These are phyloP conservation scores for Boletus reticulatus DNA, from an alignment of 768 basidiomycete genomes.

Conservation along the genomic window DNA sequence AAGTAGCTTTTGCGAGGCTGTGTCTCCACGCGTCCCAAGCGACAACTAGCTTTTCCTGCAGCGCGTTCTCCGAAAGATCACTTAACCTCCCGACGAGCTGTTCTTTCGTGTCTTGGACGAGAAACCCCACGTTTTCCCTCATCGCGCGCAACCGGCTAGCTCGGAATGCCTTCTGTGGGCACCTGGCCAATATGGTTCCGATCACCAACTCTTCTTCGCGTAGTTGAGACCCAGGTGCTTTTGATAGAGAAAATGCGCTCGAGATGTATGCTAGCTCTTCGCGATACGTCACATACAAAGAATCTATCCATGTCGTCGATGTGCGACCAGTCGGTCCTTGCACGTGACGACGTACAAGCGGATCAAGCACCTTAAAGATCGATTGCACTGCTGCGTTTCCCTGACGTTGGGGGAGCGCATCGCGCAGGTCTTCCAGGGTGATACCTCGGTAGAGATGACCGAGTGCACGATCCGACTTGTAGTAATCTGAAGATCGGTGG, in stretches of 20 bases:
- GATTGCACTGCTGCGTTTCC: not conserved
- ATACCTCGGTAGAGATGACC: not conserved
- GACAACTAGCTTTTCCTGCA: constrained; percentile 40
- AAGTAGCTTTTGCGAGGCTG: constrained; percentile 13
- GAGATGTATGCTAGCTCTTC: not conserved
- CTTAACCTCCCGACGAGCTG: constrained; percentile 13
- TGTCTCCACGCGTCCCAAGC: not conserved
- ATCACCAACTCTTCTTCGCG: constrained; percentile 1
- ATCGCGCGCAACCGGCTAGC: not conserved
- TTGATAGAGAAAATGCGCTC: not conserved
- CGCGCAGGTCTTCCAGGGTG: not conserved
- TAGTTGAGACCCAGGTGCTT: not conserved
- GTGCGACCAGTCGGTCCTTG: not conserved
- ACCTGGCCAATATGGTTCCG: not conserved
- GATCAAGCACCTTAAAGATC: not conserved
- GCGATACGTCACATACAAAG: not conserved
- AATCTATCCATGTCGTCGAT: not conserved
- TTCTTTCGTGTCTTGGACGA: not conserved
- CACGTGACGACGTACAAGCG: not conserved
- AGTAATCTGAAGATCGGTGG: not conserved
- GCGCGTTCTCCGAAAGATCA: constrained; percentile 21
- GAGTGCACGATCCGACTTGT: not conserved
- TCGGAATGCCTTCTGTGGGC: not conserved
- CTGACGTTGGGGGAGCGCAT: not conserved
- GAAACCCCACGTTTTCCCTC: not conserved